phyloP scores from a whole-genome alignment of 2,329 filamentous ascomycete genomes.

The Colletotrichum higginsianum region DNA sequence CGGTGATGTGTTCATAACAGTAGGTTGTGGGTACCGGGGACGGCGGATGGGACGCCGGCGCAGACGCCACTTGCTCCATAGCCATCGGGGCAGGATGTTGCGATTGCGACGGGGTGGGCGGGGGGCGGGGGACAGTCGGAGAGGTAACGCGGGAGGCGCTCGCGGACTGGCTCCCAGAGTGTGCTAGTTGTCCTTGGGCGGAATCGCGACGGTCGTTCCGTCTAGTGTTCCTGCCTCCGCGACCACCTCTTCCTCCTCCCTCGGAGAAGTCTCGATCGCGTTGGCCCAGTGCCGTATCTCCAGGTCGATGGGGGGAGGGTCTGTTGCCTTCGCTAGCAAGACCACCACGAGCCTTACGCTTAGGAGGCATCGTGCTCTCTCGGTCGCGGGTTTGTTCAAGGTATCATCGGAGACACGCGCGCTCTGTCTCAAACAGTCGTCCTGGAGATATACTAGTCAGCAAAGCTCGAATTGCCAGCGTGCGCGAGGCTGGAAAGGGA shows the following conservation, averaged over 20 bases:
- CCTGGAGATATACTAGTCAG: slow-evolving; percentile 23
- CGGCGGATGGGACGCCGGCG: slow-evolving; percentile 45
- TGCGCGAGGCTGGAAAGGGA: background rate
- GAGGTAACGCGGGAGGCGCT: slow-evolving; percentile 34
- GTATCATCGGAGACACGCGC: slow-evolving; percentile 34
- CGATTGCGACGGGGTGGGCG: slow-evolving; percentile 42
- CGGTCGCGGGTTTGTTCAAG: slow-evolving; percentile 43
- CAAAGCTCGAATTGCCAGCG: background rate
- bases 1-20: slow-evolving; percentile 83
- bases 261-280: slow-evolving; percentile 69
- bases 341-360: slow-evolving; percentile 72
- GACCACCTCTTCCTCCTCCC: slow-evolving; percentile 60
- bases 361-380: slow-evolving; percentile 66
- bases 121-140: slow-evolving; percentile 35
- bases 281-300: slow-evolving; percentile 68
- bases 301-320: slow-evolving; percentile 75
- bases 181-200: slow-evolving; percentile 50
- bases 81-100: slow-evolving; percentile 46
- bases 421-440: background rate
- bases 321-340: slow-evolving; percentile 64
- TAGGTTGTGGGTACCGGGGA: slow-evolving; percentile 65
- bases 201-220: slow-evolving; percentile 68
- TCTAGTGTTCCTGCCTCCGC: slow-evolving; percentile 62
- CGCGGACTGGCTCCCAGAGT: slow-evolving; percentile 29
- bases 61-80: slow-evolving; percentile 45